Conservation (phyloP, 345 rosid genomes). For the Rubroshorea leprosula region DNA sequence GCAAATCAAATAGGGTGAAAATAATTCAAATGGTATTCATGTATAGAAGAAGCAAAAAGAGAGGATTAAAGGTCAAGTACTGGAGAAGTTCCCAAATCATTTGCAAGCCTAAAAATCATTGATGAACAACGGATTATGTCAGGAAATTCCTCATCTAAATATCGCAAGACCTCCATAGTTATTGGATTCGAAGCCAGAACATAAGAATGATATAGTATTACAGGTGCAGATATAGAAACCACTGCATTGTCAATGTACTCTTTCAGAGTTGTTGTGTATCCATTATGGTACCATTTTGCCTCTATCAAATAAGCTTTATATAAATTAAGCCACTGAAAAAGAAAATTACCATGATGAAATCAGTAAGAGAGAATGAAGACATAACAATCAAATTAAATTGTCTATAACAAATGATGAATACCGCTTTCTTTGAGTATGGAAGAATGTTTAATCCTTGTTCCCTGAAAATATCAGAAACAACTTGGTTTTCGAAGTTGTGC, state of each 20-base stretch:
- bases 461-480: neutral
- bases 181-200: neutral
- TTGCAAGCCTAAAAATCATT: conserved; percentile 7
- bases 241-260: conserved; percentile 22
- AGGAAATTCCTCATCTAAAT: neutral
- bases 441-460: neutral
- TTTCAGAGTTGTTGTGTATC: conserved; percentile 9
- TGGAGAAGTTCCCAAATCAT: conserved; percentile 26
- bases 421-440: conserved; percentile 1
- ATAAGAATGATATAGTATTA: conserved; percentile 2
- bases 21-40: too few relatives aligned
- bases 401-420: neutral
- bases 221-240: conserved; percentile 11
- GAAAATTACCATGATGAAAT: neutral
- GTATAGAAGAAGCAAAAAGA: too few relatives aligned
- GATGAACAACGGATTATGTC: conserved; percentile 13
- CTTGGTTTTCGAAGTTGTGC: neutral
- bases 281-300: conserved; percentile 19
- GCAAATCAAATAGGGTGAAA: too few relatives aligned
- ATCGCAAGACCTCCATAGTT: conserved; percentile 2
- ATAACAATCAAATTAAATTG: neutral
- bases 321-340: conserved; percentile 20
- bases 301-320: conserved; percentile 20
- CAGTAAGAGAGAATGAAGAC: neutral
- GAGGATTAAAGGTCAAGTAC: neutral